A percentile compares a stretch with the other conserved stretches of the same genome.
Evolutionary conservation across 805 yeast species (phyloP).

Genomic region (Yueomyces sinensis): DNA sequence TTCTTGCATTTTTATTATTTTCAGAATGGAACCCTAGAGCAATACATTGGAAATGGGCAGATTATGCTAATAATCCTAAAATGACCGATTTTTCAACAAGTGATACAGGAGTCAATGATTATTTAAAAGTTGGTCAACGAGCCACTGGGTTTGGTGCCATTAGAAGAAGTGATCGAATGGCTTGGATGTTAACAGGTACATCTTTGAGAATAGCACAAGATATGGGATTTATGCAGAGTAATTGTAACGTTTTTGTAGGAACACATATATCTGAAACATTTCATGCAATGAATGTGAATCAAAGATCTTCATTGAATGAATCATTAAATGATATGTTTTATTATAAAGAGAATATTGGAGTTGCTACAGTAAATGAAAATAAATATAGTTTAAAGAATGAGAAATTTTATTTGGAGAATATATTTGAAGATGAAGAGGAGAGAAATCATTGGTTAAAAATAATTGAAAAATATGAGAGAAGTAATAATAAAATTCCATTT

Average conservation of each 20-base stretch:
- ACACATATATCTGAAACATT: conserved; percentile 76
- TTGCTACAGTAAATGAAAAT: conserved; percentile 21
- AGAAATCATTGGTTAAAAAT: conserved; percentile 12
- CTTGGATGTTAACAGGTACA: conserved; percentile 87
- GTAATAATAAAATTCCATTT: neutral
- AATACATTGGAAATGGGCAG: conserved; percentile 78
- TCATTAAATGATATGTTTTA: conserved; percentile 52
- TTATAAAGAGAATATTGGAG: conserved; percentile 1
- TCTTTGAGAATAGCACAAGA: conserved; percentile 81
- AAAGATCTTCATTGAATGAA: conserved; percentile 65
- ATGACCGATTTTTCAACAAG: conserved; percentile 8
- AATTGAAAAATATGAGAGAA: conserved; percentile 2
- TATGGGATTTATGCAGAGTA: conserved; percentile 64
- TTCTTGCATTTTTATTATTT: conserved; percentile 67
- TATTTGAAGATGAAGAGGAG: conserved; percentile 13
- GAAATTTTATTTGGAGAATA: conserved; percentile 18
- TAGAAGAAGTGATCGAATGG: conserved; percentile 78
- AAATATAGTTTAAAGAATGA: conserved; percentile 22
- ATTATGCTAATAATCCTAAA: conserved; percentile 58
- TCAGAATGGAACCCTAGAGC: conserved; percentile 97
- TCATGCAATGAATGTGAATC: conserved; percentile 68
- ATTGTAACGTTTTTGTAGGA: conserved; percentile 65
- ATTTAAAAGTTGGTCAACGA: conserved; percentile 27
- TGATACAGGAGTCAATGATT: conserved; percentile 5
- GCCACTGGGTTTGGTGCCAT: conserved; percentile 72